Conservation (phyloP, 768 basidiomycete genomes). For the Dioszegia crocea region DNA sequence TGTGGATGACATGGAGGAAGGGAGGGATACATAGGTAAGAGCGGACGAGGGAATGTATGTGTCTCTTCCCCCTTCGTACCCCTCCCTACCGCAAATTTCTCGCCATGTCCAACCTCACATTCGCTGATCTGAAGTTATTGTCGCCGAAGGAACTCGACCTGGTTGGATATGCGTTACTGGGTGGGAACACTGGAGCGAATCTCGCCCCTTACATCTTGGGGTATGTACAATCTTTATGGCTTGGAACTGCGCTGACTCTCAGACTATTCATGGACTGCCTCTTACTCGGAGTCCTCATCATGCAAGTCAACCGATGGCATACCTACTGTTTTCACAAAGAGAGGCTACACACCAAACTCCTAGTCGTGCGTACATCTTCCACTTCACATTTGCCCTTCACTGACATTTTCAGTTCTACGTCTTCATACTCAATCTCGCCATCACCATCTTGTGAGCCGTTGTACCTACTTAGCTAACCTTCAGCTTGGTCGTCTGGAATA, state of each 20-base stretch:
- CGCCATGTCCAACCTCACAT: background rate
- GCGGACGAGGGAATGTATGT: too few relatives aligned
- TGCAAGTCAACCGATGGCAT: background rate
- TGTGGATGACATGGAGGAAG: background rate
- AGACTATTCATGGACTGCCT: constrained; percentile 8
- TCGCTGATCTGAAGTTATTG: background rate
- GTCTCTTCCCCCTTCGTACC: background rate
- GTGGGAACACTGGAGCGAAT: background rate
- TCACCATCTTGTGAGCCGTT: constrained; percentile 3
- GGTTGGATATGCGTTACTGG: background rate
- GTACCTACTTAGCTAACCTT: background rate
- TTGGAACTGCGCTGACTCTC: background rate
- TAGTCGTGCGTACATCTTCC: background rate
- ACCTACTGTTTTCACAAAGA: background rate
- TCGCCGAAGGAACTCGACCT: background rate
- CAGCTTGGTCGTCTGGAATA: constrained; percentile 1
- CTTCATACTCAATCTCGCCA: constrained; percentile 6
- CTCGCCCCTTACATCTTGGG: constrained; percentile 3
- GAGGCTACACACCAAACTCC: background rate
- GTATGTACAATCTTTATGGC: background rate
- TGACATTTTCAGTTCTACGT: background rate
- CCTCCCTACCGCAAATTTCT: background rate
- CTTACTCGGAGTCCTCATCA: constrained; percentile 2
- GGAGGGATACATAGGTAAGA: too few relatives aligned
- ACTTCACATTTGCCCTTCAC: too few relatives aligned